These are phyloP conservation scores for Cymbidium sinense DNA, from an alignment of 106 monocot species.

Conservation along the genomic window DNA sequence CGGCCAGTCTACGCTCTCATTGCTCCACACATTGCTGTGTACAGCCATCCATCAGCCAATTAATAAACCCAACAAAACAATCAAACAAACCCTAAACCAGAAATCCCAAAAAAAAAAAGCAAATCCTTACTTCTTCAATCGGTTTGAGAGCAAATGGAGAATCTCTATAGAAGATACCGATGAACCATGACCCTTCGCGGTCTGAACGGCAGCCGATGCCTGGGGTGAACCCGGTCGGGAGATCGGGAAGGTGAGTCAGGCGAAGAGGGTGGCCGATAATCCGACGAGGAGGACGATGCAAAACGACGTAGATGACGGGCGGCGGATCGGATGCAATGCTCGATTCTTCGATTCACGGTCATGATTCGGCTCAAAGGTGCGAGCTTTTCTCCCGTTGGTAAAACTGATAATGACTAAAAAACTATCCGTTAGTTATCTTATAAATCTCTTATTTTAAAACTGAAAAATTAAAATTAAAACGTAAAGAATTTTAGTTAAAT, in stretches of 20 bases:
- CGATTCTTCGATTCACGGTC: conserved; percentile 9
- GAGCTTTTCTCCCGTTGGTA: background rate
- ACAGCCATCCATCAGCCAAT: background rate
- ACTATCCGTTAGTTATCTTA: no score
- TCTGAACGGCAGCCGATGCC: conserved; percentile 55
- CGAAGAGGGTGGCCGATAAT: conserved; percentile 39
- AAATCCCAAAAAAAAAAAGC: background rate
- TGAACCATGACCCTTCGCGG: conserved; percentile 88
- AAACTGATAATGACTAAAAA: no score
- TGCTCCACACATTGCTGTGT: conserved; percentile 59
- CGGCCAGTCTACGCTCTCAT: conserved; percentile 72
- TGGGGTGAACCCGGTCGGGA: conserved; percentile 15
- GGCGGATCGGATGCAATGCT: conserved; percentile 16
- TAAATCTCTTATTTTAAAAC: no score
- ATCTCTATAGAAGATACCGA: conserved; percentile 82
- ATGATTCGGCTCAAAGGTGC: background rate
- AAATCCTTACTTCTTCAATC: conserved; percentile 52
- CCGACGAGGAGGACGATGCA: conserved; percentile 27
- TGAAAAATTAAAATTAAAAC: no score
- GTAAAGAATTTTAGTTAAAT: no score
- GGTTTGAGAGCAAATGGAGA: conserved; percentile 71
- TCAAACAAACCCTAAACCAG: background rate
- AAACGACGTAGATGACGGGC: conserved; percentile 41
- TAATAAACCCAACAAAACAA: background rate
- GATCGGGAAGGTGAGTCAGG: conserved; percentile 49